Conservation (phyloP, 2,329 filamentous ascomycete species). For the Colletotrichum melonis region DNA sequence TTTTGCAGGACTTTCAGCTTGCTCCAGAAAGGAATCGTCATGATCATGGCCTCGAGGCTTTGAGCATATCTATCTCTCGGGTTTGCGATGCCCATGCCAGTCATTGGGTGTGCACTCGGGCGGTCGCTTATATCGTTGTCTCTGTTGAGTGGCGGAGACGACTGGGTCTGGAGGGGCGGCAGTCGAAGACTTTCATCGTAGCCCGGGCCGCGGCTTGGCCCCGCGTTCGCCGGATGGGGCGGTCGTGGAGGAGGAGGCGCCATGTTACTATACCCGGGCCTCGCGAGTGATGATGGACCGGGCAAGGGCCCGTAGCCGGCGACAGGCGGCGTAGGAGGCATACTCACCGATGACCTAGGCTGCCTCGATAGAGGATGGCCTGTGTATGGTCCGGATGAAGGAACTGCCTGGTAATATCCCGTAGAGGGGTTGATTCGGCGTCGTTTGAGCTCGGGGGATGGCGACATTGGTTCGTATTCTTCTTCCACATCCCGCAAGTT, state of each 20-base stretch:
- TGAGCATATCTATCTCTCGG: constrained; percentile 48
- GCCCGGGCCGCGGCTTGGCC: constrained; percentile 44
- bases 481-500: constrained; percentile 44
- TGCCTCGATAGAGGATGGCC: constrained; percentile 28
- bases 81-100: constrained; percentile 41
- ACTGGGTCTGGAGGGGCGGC: constrained; percentile 62
- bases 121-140: constrained; percentile 30
- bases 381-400: constrained; percentile 29
- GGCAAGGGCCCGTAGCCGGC: constrained; percentile 43
- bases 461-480: constrained; percentile 53
- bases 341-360: constrained; percentile 37
- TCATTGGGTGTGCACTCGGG: constrained; percentile 38
- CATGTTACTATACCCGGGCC: constrained; percentile 54
- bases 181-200: constrained; percentile 66
- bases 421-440: constrained; percentile 66
- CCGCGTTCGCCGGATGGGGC: constrained; percentile 47
- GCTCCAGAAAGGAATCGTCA: constrained; percentile 77
- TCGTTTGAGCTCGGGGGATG: constrained; percentile 69
- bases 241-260: constrained; percentile 67
- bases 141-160: constrained; percentile 39
- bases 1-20: constrained; percentile 82
- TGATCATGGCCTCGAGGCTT: constrained; percentile 76
- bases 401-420: constrained; percentile 46
- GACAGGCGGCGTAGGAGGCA: constrained; percentile 40
- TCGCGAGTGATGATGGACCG: constrained; percentile 31